Conservation (phyloP, 768 basidiomycete genomes). For the Lentinus tigrinus region DNA sequence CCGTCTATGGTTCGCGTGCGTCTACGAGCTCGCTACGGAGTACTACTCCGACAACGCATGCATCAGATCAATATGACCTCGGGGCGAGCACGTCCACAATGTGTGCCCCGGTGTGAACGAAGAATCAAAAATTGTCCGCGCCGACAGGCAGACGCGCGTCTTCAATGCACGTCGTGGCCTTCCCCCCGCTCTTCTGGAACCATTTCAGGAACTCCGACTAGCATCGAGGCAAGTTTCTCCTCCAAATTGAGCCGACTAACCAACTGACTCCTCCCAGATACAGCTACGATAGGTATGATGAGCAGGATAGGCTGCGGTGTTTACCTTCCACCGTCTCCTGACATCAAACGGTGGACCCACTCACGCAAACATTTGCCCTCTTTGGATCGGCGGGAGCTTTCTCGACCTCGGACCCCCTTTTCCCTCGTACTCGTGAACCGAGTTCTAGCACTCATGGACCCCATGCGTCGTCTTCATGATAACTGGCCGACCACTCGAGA, state of each 20-base stretch:
- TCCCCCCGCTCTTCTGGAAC: not conserved
- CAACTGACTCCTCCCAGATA: not conserved
- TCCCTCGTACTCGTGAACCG: not conserved
- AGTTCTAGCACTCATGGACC: not conserved
- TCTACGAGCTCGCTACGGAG: not conserved
- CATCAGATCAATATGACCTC: not conserved
- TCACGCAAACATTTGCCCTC: slow-evolving; percentile 3
- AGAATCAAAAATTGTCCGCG: not conserved
- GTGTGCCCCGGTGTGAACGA: not conserved
- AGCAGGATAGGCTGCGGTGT: not conserved
- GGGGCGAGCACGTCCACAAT: not conserved
- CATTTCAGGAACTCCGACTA: not conserved
- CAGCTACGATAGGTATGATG: slow-evolving; percentile 3
- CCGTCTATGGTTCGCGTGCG: too few relatives aligned
- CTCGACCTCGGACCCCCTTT: not conserved
- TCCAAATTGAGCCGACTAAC: not conserved
- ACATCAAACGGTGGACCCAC: slow-evolving; percentile 9
- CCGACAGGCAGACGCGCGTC: not conserved
- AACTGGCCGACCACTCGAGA: not conserved
- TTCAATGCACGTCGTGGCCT: not conserved
- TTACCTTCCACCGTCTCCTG: not conserved
- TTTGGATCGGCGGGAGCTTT: not conserved
- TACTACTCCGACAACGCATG: not conserved
- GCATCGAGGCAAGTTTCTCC: slow-evolving; percentile 8
- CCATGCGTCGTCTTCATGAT: not conserved